Conservation (phyloP, 805 yeast species). For the Sungouiozyma intestinalis region DNA sequence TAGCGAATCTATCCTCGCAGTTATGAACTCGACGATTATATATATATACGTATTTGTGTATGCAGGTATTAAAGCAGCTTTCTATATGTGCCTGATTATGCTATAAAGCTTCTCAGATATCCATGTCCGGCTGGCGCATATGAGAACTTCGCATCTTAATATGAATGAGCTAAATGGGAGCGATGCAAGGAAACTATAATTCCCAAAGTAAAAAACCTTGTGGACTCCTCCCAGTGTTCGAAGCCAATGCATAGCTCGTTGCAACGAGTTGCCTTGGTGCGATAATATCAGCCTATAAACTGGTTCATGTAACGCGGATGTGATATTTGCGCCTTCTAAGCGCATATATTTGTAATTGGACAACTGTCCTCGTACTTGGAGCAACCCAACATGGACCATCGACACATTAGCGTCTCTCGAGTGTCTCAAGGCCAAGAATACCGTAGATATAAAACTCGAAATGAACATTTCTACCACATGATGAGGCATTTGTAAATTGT, state of each 20-base stretch:
- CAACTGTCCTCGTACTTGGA: constrained; percentile 24
- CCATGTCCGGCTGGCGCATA: background rate
- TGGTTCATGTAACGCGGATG: constrained; percentile 16
- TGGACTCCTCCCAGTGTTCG: constrained; percentile 9
- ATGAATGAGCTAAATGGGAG: constrained; percentile 2
- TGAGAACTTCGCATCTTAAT: background rate
- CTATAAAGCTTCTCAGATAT: background rate
- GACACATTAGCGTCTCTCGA: constrained; percentile 7
- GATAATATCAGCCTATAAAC: constrained; percentile 20
- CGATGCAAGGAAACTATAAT: constrained; percentile 12
- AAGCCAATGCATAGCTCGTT: constrained; percentile 7
- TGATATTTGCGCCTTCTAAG: constrained; percentile 18
- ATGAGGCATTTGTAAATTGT: constrained; percentile 14
- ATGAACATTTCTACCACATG: constrained; percentile 23
- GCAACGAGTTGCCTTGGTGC: constrained; percentile 14
- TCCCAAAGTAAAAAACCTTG: constrained; percentile 14
- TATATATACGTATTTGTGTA: background rate
- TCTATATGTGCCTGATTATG: background rate
- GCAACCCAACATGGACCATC: constrained; percentile 21
- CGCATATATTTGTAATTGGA: constrained; percentile 25
- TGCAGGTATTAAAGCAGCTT: background rate
- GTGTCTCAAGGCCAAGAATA: constrained; percentile 13
- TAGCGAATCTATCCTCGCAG: constrained; percentile 28
- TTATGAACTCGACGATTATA: constrained; percentile 12
- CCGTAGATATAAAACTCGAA: constrained; percentile 19